A percentile compares a stretch with the other conserved stretches of the same genome.
These are phyloP conservation scores for Diaporthe longicolla DNA, from an alignment of 2,329 filamentous ascomycete genomes.

Conservation along the genomic window DNA sequence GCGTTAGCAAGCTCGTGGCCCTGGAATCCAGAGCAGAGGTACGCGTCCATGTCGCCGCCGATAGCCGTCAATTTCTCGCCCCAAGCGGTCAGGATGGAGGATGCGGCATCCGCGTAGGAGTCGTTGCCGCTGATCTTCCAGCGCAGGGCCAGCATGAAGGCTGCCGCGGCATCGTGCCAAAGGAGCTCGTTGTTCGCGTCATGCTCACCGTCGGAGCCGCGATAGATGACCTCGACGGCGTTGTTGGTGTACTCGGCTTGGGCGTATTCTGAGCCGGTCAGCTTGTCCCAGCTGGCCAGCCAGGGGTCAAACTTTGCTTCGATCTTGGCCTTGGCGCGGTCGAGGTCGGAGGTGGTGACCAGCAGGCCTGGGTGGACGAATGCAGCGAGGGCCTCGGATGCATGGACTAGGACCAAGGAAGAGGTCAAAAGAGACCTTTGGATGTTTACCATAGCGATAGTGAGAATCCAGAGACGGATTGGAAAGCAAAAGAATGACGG, in stretches of 20 bases:
- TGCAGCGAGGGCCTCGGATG: constrained; percentile 15
- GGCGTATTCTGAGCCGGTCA: constrained; percentile 17
- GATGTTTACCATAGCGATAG: constrained; percentile 26
- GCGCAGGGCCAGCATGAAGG: constrained; percentile 49
- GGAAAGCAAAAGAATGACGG: background rate
- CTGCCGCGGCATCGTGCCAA: constrained; percentile 38
- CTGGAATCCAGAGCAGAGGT: constrained; percentile 58
- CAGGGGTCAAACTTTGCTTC: constrained; percentile 31
- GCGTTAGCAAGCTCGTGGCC: constrained; percentile 63
- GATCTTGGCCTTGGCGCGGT: constrained; percentile 31
- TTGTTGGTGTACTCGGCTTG: constrained; percentile 29
- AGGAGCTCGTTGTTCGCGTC: constrained; percentile 24
- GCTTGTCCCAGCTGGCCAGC: constrained; percentile 33
- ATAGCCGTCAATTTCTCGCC: constrained; percentile 51
- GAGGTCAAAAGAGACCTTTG: background rate
- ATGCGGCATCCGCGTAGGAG: constrained; percentile 54
- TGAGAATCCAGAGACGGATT: background rate
- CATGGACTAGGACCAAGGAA: background rate
- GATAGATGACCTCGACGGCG: constrained; percentile 31
- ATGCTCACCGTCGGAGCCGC: constrained; percentile 20
- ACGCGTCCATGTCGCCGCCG: constrained; percentile 53
- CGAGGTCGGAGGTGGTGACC: constrained; percentile 29
- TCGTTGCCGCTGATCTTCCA: constrained; percentile 57
- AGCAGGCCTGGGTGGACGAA: constrained; percentile 41
- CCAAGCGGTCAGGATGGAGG: constrained; percentile 57